Conservation (phyloP, 352 stramenopile genomes). For the Plasmopara muralis region DNA sequence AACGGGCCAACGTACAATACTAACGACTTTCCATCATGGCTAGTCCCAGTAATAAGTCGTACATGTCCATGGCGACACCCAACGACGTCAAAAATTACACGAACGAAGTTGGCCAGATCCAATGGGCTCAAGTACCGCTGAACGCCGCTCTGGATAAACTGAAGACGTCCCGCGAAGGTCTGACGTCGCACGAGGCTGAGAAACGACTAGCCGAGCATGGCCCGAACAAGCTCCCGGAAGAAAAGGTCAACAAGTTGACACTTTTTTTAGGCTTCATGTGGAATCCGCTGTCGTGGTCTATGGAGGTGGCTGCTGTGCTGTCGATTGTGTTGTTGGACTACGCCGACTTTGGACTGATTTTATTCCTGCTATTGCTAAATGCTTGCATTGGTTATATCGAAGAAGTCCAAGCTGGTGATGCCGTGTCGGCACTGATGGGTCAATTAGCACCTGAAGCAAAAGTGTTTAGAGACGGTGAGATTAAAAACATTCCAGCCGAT, state of each 20-base stretch:
- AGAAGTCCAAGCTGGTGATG: constrained; percentile 81
- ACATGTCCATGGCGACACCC: constrained; percentile 73
- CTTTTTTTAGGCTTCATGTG: constrained; percentile 77
- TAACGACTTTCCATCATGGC: constrained; percentile 33
- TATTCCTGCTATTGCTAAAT: constrained; percentile 68
- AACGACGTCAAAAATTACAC: constrained; percentile 77
- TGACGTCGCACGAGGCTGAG: constrained; percentile 70
- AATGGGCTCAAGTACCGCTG: constrained; percentile 65
- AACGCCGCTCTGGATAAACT: constrained; percentile 81
- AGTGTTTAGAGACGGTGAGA: constrained; percentile 75
- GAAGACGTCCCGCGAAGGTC: constrained; percentile 56
- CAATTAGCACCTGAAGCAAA: constrained; percentile 81
- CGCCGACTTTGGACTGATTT: constrained; percentile 62
- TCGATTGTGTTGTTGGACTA: constrained; percentile 77
- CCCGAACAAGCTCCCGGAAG: constrained; percentile 75
- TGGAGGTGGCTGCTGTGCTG: constrained; percentile 66
- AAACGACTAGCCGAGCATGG: constrained; percentile 69
- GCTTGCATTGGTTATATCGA: constrained; percentile 75
- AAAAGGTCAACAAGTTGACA: constrained; percentile 73
- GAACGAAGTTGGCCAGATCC: constrained; percentile 68
- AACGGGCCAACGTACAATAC: constrained; percentile 19
- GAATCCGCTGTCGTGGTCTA: constrained; percentile 80
- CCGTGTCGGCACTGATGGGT: constrained; percentile 85
- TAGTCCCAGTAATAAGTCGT: constrained; percentile 33
- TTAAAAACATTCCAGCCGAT: constrained; percentile 58